Base-by-base conservation (phyloP, 1,284 basidiomycete genomes). In the Cryptococcus hybrid region DNA sequence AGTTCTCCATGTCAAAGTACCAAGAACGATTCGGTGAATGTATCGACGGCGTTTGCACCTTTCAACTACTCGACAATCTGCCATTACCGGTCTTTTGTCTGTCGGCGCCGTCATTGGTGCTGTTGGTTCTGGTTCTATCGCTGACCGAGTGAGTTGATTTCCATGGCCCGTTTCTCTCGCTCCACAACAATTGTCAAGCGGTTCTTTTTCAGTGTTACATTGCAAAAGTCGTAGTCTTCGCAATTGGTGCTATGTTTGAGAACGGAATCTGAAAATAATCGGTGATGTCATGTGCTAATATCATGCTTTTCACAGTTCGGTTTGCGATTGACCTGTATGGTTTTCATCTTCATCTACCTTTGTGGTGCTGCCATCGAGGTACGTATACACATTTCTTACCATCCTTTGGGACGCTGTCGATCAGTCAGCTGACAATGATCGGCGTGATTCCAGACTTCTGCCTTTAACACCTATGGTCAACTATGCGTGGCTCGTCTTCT, bases 351-450 rank as follows among this genome's bases (percentile, higher is more conserved):
- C 52, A 59, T 76, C 52, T 77, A 77, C 71, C 69, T 76, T 52
- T 65, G 73, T 57, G 78, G 78, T 54, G 69, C 77, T 43, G 77
- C 78, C 43, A 74, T 79, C 64, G 78, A 80, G 64, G 70, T 71
- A 44, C 53, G 65, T 62, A 9, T 0, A 42, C 15, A 35, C 13
- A 1, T 11, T 54, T 12, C 12, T 49, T 49, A 5, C 34, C 9
- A 3, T 30, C 24, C 15, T 35, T 36, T 12, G 35, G 38, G 42
- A 40, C 18, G 15, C 30, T 43, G 38, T 45, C 11, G 40, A 42
- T 42, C 30, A 39, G 5, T 42, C 12, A 34, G 3, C 11, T 9
- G 36, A 11, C 18, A 35, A 35, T 15, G 8, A 12, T 50, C 15
- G 11, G 12, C 12, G 18, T 45, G n/a, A 34, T 24, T 5, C 6